Evolutionary conservation across 2,329 filamentous ascomycete genomes (phyloP).

Genomic region (Xylariaceae sp.): DNA sequence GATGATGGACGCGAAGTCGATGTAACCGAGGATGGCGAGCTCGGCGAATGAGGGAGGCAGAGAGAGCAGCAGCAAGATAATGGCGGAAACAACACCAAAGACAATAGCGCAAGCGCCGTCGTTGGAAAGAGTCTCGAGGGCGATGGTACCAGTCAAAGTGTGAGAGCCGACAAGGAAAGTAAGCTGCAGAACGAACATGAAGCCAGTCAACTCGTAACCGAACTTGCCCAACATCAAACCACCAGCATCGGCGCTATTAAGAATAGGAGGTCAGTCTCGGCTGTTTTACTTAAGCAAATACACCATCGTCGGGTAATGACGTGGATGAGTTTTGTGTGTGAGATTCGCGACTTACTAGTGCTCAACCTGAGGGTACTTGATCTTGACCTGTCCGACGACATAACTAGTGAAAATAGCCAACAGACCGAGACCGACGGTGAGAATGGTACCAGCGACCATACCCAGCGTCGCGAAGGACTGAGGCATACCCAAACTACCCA

Average conservation of each 20-base stretch:
- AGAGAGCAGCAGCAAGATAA: conserved; percentile 49
- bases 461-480: conserved; percentile 48
- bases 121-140: conserved; percentile 53
- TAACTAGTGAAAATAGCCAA: conserved; percentile 46
- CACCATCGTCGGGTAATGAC: not conserved
- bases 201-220: conserved; percentile 50
- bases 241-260: conserved; percentile 48
- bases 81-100: conserved; percentile 51
- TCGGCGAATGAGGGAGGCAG: conserved; percentile 55
- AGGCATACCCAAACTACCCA: conserved; percentile 48
- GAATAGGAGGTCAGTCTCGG: conserved; percentile 6
- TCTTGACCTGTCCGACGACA: conserved; percentile 41
- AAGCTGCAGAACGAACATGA: conserved; percentile 51
- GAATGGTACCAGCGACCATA: conserved; percentile 46
- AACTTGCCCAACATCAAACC: conserved; percentile 48
- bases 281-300: not conserved
- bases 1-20: conserved; percentile 55
- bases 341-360: conserved; percentile 26
- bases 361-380: conserved; percentile 30
- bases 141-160: conserved; percentile 56
- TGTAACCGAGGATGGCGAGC: conserved; percentile 52
- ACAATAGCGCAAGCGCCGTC: conserved; percentile 54
- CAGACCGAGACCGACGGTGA: conserved; percentile 40
- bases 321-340: no score
- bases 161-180: conserved; percentile 62